Evolutionary conservation across 306 rosid species (phyloP).

Genomic region (Cyamopsis tetragonoloba): DNA sequence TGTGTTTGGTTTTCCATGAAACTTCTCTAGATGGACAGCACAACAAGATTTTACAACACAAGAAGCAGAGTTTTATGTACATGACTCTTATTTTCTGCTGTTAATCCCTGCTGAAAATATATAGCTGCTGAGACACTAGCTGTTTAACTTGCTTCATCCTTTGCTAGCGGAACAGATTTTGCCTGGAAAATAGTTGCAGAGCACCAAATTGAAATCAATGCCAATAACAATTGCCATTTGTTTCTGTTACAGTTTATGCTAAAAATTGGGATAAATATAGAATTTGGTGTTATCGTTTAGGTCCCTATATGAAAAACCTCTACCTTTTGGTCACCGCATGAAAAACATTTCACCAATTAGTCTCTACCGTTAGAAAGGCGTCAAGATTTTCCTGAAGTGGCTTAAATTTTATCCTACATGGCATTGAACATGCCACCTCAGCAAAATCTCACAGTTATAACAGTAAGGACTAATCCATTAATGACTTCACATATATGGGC

Average conservation of each 20-base stretch:
- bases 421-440: too few relatives aligned
- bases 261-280: too few relatives aligned
- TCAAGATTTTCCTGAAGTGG: too few relatives aligned
- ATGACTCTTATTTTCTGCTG: conserved; percentile 16
- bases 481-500: too few relatives aligned
- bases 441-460: too few relatives aligned
- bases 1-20: conserved; percentile 18
- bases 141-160: conserved; percentile 44
- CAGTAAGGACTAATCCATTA: too few relatives aligned
- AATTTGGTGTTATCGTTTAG: too few relatives aligned
- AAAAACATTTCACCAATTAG: too few relatives aligned
- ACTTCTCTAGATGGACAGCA: neutral
- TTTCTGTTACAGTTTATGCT: neutral
- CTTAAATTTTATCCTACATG: too few relatives aligned
- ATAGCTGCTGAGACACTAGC: neutral
- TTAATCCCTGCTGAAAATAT: neutral
- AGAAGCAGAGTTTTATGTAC: conserved; percentile 31
- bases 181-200: conserved; percentile 46
- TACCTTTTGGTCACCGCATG: too few relatives aligned
- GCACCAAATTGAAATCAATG: neutral
- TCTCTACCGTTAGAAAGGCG: too few relatives aligned
- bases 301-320: too few relatives aligned
- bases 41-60: conserved; percentile 4
- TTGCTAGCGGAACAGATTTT: conserved; percentile 60
- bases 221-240: neutral